A percentile compares a stretch with the other conserved stretches of the same genome.
These are phyloP conservation scores for Amoebophrya sp. DNA, from an alignment of 169 alveolate species.

Conservation along the genomic window DNA sequence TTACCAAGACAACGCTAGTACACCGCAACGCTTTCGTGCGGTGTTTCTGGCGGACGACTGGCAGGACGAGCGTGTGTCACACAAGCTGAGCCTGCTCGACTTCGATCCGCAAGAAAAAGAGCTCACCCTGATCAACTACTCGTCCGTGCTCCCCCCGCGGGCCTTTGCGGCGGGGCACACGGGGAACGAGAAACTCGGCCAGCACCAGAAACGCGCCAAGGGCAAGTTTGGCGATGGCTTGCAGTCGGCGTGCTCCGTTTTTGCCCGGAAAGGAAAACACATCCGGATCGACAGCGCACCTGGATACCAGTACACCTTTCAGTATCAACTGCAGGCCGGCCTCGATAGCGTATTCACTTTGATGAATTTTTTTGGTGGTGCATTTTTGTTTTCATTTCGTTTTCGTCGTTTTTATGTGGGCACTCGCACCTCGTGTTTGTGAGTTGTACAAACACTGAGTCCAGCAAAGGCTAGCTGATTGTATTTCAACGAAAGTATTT, in stretches of 20 bases:
- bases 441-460: too few species aligned
- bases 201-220: neutral
- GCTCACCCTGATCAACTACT: neutral
- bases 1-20: too few species aligned
- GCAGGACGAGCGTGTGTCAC: neutral
- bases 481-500: too few species aligned
- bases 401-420: too few species aligned
- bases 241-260: neutral
- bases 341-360: too few species aligned
- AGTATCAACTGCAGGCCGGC: neutral
- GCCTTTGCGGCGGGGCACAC: conserved; percentile 15
- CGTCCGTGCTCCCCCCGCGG: neutral
- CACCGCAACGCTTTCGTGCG: neutral
- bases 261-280: neutral
- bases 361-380: too few species aligned
- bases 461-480: too few species aligned
- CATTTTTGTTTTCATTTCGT: too few species aligned
- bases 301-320: neutral
- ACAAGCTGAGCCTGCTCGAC: neutral
- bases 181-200: neutral
- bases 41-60: neutral
- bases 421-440: too few species aligned
- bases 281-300: neutral
- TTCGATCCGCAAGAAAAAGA: neutral
- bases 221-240: neutral